Conservation (phyloP, 2,329 filamentous ascomycete species). For the Botrytis medusae region DNA sequence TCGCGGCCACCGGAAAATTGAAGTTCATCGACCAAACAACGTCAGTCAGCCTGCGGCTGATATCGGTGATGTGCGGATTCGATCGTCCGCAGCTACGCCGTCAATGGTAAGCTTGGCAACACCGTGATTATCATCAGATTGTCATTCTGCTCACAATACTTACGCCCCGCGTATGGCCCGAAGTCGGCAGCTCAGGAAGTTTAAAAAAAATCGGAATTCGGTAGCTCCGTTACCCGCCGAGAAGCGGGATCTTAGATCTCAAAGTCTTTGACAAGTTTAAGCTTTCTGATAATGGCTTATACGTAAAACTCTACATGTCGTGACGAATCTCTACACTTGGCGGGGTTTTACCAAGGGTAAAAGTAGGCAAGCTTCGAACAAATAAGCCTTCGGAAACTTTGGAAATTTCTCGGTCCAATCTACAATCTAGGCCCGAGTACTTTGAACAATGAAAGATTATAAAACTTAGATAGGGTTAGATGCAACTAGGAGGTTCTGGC, state of each 20-base stretch:
- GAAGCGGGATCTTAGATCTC: background rate
- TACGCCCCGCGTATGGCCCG: background rate
- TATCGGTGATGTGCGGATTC: background rate
- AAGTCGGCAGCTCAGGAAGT: background rate
- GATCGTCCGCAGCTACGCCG: background rate
- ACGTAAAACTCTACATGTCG: background rate
- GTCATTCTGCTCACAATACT: background rate
- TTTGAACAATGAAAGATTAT: background rate
- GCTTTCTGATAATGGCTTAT: background rate
- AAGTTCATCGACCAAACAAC: background rate
- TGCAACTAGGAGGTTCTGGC: background rate
- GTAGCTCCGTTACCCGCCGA: background rate
- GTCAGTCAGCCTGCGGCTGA: background rate
- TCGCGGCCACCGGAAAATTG: background rate
- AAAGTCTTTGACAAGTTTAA: background rate
- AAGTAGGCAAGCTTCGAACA: background rate
- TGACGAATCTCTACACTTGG: background rate
- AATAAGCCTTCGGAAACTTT: background rate
- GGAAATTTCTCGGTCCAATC: background rate
- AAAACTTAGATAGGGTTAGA: no score
- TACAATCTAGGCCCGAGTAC: background rate
- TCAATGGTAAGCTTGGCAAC: background rate
- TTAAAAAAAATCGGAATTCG: background rate
- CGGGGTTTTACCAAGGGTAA: background rate
- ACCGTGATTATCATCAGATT: background rate